Percentiles rank a stretch among this genome's conserved stretches.
These are phyloP conservation scores for Hypoxylon sp. DNA, from an alignment of 2,329 filamentous ascomycete species.

Conservation along the genomic window DNA sequence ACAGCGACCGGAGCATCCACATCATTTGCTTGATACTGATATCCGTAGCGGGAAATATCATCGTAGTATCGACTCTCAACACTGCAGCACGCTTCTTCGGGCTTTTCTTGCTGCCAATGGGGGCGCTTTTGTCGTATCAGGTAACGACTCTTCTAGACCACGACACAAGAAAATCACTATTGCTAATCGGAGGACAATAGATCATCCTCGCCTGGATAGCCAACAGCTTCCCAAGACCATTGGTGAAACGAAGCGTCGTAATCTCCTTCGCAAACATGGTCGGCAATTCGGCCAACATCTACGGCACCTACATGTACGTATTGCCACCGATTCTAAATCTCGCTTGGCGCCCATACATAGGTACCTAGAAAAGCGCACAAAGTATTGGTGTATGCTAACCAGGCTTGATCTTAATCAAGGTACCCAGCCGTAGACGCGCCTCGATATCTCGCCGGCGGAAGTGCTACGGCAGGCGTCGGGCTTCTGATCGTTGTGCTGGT, in stretches of 20 bases:
- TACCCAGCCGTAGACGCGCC: slow-evolving; percentile 59
- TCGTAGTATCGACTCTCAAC: slow-evolving; percentile 66
- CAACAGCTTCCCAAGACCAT: slow-evolving; percentile 79
- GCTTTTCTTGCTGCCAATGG: slow-evolving; percentile 74
- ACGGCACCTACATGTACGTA: slow-evolving; percentile 63
- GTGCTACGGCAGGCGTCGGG: slow-evolving; percentile 74
- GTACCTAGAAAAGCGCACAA: background rate
- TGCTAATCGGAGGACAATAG: slow-evolving; percentile 44
- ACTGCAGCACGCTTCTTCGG: slow-evolving; percentile 71
- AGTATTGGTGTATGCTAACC: slow-evolving; percentile 20
- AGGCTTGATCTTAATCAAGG: slow-evolving; percentile 21
- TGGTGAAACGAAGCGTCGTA: slow-evolving; percentile 75
- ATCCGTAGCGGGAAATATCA: slow-evolving; percentile 68
- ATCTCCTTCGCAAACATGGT: slow-evolving; percentile 78
- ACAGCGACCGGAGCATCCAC: slow-evolving; percentile 70
- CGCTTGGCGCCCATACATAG: background rate
- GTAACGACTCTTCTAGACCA: slow-evolving; percentile 13
- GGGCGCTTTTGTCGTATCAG: slow-evolving; percentile 64
- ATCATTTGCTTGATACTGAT: slow-evolving; percentile 68
- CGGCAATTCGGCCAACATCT: slow-evolving; percentile 70
- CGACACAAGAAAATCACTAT: background rate
- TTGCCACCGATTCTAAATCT: background rate
- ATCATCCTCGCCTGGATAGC: slow-evolving; percentile 77
- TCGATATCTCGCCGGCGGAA: slow-evolving; percentile 68
- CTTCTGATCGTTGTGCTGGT: slow-evolving; percentile 71